Evolutionary conservation across 2,329 filamentous ascomycete genomes (phyloP).

Genomic region (Ophiostoma montium): DNA sequence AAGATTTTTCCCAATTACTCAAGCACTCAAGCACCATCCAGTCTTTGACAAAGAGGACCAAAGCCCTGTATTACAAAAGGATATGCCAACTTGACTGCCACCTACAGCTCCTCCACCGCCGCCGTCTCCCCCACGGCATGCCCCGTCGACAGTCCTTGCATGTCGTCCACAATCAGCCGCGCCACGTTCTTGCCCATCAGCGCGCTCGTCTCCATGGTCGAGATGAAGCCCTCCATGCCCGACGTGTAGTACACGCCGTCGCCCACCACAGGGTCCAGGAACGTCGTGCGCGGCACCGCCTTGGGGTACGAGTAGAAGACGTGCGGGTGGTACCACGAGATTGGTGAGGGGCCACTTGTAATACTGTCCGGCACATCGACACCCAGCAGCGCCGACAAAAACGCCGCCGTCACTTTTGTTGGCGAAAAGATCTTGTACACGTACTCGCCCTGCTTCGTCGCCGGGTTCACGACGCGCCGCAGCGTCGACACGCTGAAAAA

Average conservation of each 20-base stretch:
- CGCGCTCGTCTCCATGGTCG: constrained; percentile 92
- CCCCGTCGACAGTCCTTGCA: constrained; percentile 10
- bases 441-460: constrained; percentile 37
- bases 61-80: too few relatives aligned
- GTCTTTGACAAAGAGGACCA: neutral
- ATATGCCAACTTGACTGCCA: too few relatives aligned
- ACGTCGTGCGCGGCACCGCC: constrained; percentile 70
- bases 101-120: constrained; percentile 2
- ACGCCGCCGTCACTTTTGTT: constrained; percentile 33
- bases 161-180: constrained; percentile 49
- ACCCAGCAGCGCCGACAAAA: constrained; percentile 39
- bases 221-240: constrained; percentile 85
- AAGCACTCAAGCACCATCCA: too few relatives aligned
- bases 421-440: constrained; percentile 55
- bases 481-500: constrained; percentile 83
- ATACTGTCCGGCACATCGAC: constrained; percentile 31
- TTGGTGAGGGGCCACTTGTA: constrained; percentile 17
- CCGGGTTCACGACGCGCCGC: constrained; percentile 46
- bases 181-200: constrained; percentile 84
- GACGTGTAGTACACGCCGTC: constrained; percentile 56
- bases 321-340: constrained; percentile 68
- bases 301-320: constrained; percentile 78
- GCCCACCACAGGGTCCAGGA: constrained; percentile 64
- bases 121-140: neutral
- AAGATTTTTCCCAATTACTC: too few relatives aligned